Conservation (phyloP, 2,329 filamentous ascomycete genomes). For the Diaporthe aspalathi region DNA sequence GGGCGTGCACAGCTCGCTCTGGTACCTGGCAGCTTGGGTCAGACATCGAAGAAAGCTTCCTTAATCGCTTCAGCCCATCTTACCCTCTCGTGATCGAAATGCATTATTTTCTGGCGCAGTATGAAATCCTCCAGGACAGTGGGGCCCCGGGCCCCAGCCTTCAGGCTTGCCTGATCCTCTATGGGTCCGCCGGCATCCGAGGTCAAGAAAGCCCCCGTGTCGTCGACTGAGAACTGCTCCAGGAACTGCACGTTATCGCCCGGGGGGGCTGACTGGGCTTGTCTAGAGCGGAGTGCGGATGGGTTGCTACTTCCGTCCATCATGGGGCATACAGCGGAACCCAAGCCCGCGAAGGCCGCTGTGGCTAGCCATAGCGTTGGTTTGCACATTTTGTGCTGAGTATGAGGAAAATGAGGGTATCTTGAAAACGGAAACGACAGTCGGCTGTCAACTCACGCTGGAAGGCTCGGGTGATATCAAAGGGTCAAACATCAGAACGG, state of each 20-base stretch:
- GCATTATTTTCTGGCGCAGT: slow-evolving; percentile 77
- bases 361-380: slow-evolving; percentile 4
- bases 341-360: slow-evolving; percentile 42
- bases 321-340: slow-evolving; percentile 49
- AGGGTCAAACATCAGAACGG: background rate
- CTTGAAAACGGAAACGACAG: background rate
- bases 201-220: slow-evolving; percentile 68
- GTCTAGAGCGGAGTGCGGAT: slow-evolving; percentile 44
- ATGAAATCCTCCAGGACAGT: slow-evolving; percentile 79
- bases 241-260: slow-evolving; percentile 42
- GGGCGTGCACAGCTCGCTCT: slow-evolving; percentile 76
- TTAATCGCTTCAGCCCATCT: slow-evolving; percentile 40
- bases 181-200: slow-evolving; percentile 77
- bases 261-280: slow-evolving; percentile 37
- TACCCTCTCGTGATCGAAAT: slow-evolving; percentile 78
- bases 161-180: slow-evolving; percentile 73
- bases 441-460: too few relatives aligned
- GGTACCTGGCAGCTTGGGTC: slow-evolving; percentile 57
- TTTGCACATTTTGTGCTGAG: slow-evolving; percentile 11
- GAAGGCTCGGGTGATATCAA: background rate
- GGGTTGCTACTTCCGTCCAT: slow-evolving; percentile 43
- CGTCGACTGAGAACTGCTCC: slow-evolving; percentile 59
- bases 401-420: background rate
- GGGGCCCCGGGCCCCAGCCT: slow-evolving; percentile 74
- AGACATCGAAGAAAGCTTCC: background rate